phyloP scores from a whole-genome alignment of 2,329 filamentous ascomycete species.

The Sporothrix sp. region DNA sequence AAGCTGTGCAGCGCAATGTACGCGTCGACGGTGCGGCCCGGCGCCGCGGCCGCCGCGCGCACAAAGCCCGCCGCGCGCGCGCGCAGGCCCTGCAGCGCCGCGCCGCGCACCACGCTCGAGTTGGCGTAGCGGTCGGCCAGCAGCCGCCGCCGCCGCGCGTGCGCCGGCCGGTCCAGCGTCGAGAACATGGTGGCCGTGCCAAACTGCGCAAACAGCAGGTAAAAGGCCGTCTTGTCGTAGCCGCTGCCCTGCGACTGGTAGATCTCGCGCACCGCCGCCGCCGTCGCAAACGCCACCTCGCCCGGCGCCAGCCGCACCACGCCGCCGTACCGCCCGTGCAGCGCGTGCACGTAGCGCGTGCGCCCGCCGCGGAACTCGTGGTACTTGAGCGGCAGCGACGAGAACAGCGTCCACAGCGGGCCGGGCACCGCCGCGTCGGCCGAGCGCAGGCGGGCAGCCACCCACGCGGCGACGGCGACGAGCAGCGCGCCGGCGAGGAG shows the following conservation, averaged over 20 bases:
- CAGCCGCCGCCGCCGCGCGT: conserved; percentile 51
- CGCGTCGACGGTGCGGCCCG: conserved; percentile 42
- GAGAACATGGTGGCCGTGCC: conserved; percentile 50
- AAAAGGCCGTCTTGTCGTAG: conserved; percentile 57
- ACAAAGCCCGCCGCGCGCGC: conserved; percentile 47
- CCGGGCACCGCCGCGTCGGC: conserved; percentile 37
- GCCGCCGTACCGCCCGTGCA: conserved; percentile 47
- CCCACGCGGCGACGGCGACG: conserved; percentile 1
- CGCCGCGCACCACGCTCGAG: conserved; percentile 50
- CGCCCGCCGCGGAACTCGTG: conserved; percentile 45
- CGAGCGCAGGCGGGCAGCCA: conserved; percentile 21
- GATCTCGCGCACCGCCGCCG: conserved; percentile 49
- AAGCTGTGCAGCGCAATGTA: conserved; percentile 53
- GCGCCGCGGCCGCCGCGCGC: conserved; percentile 37
- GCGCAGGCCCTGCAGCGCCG: conserved; percentile 45
- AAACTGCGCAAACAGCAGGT: conserved; percentile 49
- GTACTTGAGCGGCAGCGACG: conserved; percentile 42
- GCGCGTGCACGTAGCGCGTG: conserved; percentile 43
- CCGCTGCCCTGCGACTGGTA: conserved; percentile 53
- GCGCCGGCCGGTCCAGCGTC: conserved; percentile 42
- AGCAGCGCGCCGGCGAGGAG: background rate
- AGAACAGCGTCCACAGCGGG: conserved; percentile 37
- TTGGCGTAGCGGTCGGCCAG: conserved; percentile 60
- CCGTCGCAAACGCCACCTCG: conserved; percentile 49
- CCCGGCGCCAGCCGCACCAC: conserved; percentile 47